phyloP scores from a whole-genome alignment of 1,284 basidiomycete species.

The Phlebopus sp. region DNA sequence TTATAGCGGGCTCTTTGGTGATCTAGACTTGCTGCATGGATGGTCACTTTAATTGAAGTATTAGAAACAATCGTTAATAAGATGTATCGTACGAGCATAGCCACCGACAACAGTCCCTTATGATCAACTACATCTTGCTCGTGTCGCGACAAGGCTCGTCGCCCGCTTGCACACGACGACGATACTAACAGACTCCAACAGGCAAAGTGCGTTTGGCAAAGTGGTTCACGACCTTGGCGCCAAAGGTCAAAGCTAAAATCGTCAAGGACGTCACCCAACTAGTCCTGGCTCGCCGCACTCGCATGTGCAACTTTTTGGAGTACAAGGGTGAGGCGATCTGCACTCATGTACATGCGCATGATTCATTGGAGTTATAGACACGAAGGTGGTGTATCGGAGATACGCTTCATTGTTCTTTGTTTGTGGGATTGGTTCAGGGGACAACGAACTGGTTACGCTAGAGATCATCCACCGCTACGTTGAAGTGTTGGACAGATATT shows the following conservation, averaged over 20 bases:
- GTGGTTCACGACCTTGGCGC: constrained; percentile 97
- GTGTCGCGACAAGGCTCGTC: constrained; percentile 87
- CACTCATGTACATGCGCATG: not conserved
- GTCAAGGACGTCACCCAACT: constrained; percentile 99
- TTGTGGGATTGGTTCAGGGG: constrained; percentile 82
- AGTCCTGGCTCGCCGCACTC: constrained; percentile 90
- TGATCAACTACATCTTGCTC: constrained; percentile 89
- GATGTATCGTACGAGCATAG: constrained; percentile 26
- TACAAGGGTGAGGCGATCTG: constrained; percentile 81
- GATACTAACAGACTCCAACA: constrained; percentile 30
- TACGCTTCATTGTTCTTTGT: constrained; percentile 99
- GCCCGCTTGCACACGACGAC: not conserved
- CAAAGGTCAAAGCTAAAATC: constrained; percentile 96
- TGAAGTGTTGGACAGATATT: constrained; percentile 98
- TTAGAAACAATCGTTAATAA: too few species aligned
- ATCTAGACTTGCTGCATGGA: not conserved
- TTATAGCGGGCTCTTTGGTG: too few species aligned
- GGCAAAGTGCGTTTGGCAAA: constrained; percentile 98
- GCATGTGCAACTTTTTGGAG: constrained; percentile 99
- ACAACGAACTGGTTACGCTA: constrained; percentile 92
- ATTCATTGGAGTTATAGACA: constrained; percentile 49
- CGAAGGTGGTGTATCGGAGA: constrained; percentile 95
- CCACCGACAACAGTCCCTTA: constrained; percentile 33
- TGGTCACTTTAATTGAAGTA: not conserved
- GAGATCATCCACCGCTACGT: constrained; percentile 99